Percentiles rank a stretch among this genome's conserved stretches.
These are phyloP conservation scores for Hippophae gyantsensis DNA, from an alignment of 306 rosid genomes.

Conservation along the genomic window DNA sequence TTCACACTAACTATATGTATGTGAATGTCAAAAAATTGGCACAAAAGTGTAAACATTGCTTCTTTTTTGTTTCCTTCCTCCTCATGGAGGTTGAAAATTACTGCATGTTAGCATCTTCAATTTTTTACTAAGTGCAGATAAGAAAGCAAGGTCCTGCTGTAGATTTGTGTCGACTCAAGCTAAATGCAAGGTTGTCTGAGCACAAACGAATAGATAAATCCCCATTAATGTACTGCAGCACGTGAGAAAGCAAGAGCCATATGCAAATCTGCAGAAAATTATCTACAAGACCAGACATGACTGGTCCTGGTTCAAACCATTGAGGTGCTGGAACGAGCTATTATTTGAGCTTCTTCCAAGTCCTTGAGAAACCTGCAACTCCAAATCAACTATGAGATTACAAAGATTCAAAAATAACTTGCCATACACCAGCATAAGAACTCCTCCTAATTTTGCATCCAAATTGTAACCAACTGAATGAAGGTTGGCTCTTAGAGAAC, in stretches of 20 bases:
- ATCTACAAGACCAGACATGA: constrained; percentile 20
- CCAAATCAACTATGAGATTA: constrained; percentile 14
- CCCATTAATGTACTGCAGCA: constrained; percentile 13
- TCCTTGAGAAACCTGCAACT: constrained; percentile 75
- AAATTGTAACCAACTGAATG: no score
- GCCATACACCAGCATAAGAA: no score
- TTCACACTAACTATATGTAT: no score
- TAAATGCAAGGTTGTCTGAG: constrained; percentile 1
- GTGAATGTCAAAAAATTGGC: no score
- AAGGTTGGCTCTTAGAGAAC: no score
- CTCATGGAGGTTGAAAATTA: no score
- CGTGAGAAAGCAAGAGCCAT: constrained; percentile 5
- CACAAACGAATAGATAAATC: constrained; percentile 16
- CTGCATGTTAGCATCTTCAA: no score
- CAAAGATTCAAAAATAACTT: not conserved
- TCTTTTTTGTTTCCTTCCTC: no score
- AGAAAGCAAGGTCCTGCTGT: not conserved
- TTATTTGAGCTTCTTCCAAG: constrained; percentile 92
- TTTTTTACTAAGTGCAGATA: no score
- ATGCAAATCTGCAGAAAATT: constrained; percentile 15
- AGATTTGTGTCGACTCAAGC: no score
- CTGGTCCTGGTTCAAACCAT: constrained; percentile 31
- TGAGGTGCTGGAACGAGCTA: constrained; percentile 49
- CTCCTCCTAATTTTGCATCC: no score
- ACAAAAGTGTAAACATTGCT: no score